Evolutionary conservation across 768 basidiomycete genomes (phyloP), one percentile per base, ranked within the genome.

Genomic region (Termitomyces sp.): DNA sequence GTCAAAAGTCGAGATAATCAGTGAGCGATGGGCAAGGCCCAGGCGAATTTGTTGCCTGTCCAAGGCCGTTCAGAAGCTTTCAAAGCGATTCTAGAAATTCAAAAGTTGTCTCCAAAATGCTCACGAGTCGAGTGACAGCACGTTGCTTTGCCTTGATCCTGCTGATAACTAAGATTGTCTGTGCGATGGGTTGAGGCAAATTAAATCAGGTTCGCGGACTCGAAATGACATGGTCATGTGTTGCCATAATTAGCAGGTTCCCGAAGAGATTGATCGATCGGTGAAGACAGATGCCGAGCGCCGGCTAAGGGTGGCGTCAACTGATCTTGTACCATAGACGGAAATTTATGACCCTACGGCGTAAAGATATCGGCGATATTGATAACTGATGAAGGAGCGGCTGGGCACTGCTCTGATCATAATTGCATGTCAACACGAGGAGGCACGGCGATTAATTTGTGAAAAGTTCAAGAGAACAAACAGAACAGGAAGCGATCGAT

Each of bases 341-440:
- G 20, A 28, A 10, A 26, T 51, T 22, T 24, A 22, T 36, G 50
- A 4, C 15, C 47, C 29, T 39, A 34, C 18, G 15, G 10, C 22
- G 24, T 37, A 16, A 1, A 51, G 16, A 51, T 36, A 36, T 50
- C 49, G 49, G 49, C 22, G 12, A 8, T 18, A 36, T 18, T 36
- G 49, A 5, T 5, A 24, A 16, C 16, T 16, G 5, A 22, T 18
- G 15, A 51, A 51, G 20, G 20, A 16, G 20, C 12, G 1, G 34
- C 3, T 36, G 15, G 34, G 7, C 50, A 51, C 13, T 15, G 15
- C 8, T 22, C 16, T 36, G n/a, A 24, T 34, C 44, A 20, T 31
- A 50, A 58, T 60, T 45, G 45, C 49, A 20, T 46, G 55, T 59
- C 58, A 59, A 59, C 63, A 64, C 34, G 63, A 54, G 62, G 60